Evolutionary conservation across 2,329 filamentous ascomycete genomes (phyloP).

Genomic region (Aspergillus novoparasiticus): DNA sequence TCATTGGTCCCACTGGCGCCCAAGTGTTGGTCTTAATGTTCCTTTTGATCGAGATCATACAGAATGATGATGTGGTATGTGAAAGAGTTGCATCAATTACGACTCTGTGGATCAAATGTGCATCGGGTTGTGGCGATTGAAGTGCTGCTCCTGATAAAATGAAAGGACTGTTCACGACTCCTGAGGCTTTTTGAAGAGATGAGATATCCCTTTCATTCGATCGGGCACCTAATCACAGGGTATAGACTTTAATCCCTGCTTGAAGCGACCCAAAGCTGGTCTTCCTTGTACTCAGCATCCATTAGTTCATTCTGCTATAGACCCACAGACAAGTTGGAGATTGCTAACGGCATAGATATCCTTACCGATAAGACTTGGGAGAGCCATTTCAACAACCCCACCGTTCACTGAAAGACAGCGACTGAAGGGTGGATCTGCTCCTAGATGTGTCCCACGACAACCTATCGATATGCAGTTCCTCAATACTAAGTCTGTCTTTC

Average conservation of each 20-base stretch:
- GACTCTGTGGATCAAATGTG: neutral
- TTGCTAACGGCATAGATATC: neutral
- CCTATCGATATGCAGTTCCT: neutral
- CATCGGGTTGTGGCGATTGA: neutral
- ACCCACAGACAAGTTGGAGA: neutral
- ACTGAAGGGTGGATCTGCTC: neutral
- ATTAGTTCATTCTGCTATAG: neutral
- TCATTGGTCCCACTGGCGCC: constrained; percentile 13
- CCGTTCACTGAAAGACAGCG: neutral
- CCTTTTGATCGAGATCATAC: constrained; percentile 15
- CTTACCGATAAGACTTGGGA: neutral
- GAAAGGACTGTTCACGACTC: neutral
- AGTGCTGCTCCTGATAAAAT: neutral
- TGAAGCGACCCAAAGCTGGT: neutral
- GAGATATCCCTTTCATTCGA: neutral
- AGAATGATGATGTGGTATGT: neutral
- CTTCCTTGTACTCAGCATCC: neutral
- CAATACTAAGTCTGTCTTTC: too few species aligned
- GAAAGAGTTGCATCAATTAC: neutral
- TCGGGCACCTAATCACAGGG: neutral
- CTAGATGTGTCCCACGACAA: neutral
- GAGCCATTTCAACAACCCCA: neutral
- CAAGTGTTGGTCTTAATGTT: neutral
- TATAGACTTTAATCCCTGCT: neutral
- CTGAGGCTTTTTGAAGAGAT: neutral